These are phyloP conservation scores for Alopecurus myosuroides DNA, from an alignment of 176 grass and related monocot genomes.

Conservation along the genomic window DNA sequence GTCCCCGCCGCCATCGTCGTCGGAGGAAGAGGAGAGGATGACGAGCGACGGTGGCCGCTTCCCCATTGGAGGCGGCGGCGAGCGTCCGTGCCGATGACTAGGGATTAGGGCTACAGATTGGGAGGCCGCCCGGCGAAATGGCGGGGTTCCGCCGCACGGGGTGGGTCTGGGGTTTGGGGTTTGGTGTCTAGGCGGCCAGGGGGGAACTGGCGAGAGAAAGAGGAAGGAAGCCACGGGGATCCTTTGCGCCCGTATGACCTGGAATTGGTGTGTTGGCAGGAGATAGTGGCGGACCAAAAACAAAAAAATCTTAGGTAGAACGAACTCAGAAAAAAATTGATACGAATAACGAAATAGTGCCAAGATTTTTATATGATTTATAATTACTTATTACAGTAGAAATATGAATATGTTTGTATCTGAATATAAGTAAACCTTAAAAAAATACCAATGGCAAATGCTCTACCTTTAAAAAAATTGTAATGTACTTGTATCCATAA, in stretches of 20 bases:
- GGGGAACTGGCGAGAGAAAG: not conserved
- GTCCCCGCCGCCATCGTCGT: constrained; percentile 16
- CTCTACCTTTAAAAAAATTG: too few species aligned
- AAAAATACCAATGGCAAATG: too few species aligned
- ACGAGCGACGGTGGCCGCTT: constrained; percentile 35
- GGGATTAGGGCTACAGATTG: not conserved
- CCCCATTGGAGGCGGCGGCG: constrained; percentile 27
- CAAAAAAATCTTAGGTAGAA: too few species aligned
- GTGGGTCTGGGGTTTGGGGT: not conserved
- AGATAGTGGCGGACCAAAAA: too few species aligned
- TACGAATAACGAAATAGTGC: too few species aligned
- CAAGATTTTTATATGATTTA: too few species aligned
- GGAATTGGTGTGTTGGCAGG: too few species aligned
- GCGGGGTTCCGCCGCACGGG: constrained; percentile 1
- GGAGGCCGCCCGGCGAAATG: not conserved
- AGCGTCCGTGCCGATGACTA: not conserved
- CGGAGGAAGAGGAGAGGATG: constrained; percentile 35
- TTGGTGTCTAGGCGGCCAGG: not conserved
- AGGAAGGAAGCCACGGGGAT: not conserved
- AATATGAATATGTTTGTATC: too few species aligned
- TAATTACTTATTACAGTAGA: too few species aligned
- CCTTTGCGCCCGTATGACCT: not conserved
- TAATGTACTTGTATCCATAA: too few species aligned
- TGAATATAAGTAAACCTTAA: too few species aligned
- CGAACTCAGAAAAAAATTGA: too few species aligned